Base-by-base conservation (phyloP, 441 rosid genomes). In the Gossypium armourianum region DNA sequence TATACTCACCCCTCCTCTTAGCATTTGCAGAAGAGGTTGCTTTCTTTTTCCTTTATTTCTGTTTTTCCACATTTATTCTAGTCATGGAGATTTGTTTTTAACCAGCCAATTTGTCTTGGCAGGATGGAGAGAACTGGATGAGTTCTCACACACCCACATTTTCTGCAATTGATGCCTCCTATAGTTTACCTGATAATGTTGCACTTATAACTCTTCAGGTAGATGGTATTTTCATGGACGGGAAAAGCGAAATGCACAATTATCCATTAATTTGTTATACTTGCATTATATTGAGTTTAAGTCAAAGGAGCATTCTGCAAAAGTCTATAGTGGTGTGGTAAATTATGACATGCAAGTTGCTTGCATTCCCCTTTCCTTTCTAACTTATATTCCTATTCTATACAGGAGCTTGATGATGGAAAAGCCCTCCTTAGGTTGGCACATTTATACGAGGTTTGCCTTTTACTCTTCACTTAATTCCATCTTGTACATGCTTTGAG, bases 121-220 rank as follows among this genome's bases (percentile, higher is more conserved):
- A 88, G 93, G 87, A 86, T 71, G 90, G 85, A 76, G 80, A 77
- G 76, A 77, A 68, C 56, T 84, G 88, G 88, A 72, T 78, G 50
- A 76, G 68, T 63, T 80, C 91, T 59, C 88, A 76, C n/a, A 49
- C 75, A 71, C 76, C 84, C 2, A 77, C 83, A 32, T 86, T 80
- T 74, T 79, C 89, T 2, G 89, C 78, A 23, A 78, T 86, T 61
- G 91, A 85, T 55, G 74, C 87, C 20, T 85, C 87, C 65, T 88
- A 88, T 68, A 74, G 78, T 53, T 85, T 86, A 71, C 91, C 93
- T 0, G 68, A 79, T 13, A 88, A 88, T 45, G 68, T 86, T 36
- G 91, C 91, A 50, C 69, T 88, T 68, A 78, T 86, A 77, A 85
- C 89, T 50, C 87, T 88, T 72, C 91, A 86, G 87, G 93, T 84